Evolutionary conservation across 768 basidiomycete genomes (phyloP).

Genomic region (Russula dissimulans): DNA sequence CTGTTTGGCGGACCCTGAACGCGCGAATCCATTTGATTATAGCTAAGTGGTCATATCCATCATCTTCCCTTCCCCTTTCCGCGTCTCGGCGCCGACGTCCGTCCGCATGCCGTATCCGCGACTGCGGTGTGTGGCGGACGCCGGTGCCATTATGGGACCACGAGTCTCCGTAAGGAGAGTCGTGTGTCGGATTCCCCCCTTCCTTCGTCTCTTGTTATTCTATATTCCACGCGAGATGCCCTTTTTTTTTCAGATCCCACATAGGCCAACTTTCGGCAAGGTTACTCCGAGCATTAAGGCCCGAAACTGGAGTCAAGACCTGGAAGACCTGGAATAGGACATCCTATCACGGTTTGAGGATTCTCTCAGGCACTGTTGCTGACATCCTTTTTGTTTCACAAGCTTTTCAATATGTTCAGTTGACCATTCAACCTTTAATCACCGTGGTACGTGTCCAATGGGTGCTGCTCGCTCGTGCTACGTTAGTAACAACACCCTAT

Average conservation of each 20-base stretch:
- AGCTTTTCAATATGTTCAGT: neutral
- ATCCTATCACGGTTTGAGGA: neutral
- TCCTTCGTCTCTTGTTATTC: neutral
- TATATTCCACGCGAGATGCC: conserved; percentile 1
- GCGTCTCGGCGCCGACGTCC: conserved; percentile 6
- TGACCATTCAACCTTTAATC: neutral
- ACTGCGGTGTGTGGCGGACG: conserved; percentile 10
- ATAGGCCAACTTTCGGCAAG: neutral
- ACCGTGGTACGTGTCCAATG: neutral
- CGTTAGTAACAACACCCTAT: neutral
- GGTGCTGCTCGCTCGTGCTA: neutral
- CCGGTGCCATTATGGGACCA: neutral
- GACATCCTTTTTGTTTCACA: neutral
- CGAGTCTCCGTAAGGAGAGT: conserved; percentile 1
- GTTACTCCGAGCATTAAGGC: neutral
- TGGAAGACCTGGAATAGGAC: neutral
- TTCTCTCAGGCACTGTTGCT: neutral
- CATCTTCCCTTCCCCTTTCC: neutral
- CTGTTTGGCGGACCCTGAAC: neutral
- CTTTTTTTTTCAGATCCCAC: conserved; percentile 3
- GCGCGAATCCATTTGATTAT: neutral
- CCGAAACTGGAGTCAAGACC: neutral
- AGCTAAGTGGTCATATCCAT: conserved; percentile 10
- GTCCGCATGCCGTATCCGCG: conserved; percentile 8
- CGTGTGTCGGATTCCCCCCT: conserved; percentile 1